These are phyloP conservation scores for Rhinocladiella similis DNA, from an alignment of 2,329 filamentous ascomycete genomes.

Conservation along the genomic window DNA sequence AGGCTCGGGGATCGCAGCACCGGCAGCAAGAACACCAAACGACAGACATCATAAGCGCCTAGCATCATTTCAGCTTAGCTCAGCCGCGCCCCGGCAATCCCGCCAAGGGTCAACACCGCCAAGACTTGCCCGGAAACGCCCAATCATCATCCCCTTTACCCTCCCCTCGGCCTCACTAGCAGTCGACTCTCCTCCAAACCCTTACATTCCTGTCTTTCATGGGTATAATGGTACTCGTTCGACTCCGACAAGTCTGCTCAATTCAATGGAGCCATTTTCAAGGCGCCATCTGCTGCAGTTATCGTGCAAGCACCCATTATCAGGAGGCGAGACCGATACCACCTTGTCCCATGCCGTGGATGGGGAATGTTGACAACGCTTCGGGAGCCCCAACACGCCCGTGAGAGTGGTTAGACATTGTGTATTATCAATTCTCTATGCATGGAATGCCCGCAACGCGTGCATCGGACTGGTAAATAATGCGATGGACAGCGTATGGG, in stretches of 20 bases:
- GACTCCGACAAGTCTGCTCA: constrained; percentile 9
- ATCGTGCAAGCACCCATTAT: constrained; percentile 7
- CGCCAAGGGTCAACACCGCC: constrained; percentile 1
- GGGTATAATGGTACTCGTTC: constrained; percentile 24
- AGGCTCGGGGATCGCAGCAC: too few species aligned
- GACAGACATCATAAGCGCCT: neutral
- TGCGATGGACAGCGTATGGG: too few species aligned
- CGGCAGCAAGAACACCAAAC: too few species aligned
- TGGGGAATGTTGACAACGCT: neutral
- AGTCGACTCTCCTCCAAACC: constrained; percentile 14
- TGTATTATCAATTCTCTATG: neutral
- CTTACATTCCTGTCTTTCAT: constrained; percentile 1
- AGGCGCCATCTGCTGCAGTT: neutral
- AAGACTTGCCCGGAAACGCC: constrained; percentile 9
- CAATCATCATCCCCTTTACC: constrained; percentile 16
- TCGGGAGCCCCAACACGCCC: neutral
- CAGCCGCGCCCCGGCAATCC: constrained; percentile 2
- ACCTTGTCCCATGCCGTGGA: neutral
- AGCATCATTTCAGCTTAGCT: neutral
- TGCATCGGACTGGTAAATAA: too few species aligned
- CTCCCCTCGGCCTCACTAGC: constrained; percentile 11
- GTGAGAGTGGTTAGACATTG: neutral
- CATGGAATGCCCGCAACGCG: neutral
- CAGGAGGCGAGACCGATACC: neutral
- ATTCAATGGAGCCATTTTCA: constrained; percentile 7